These are phyloP conservation scores for Penicillium nucicola DNA, from an alignment of 495 filamentous ascomycete genomes.

Conservation along the genomic window DNA sequence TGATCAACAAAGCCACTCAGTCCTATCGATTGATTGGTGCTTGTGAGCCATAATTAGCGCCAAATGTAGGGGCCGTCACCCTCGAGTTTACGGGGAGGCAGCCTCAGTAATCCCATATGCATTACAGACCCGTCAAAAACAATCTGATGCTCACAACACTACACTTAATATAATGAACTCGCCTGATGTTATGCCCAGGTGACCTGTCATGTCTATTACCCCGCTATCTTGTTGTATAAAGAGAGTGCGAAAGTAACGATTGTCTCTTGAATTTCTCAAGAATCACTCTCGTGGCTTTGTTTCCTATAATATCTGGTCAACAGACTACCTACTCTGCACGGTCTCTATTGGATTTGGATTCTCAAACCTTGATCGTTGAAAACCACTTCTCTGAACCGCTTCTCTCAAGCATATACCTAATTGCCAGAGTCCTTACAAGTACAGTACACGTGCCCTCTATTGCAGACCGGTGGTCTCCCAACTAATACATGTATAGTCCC, in stretches of 20 bases:
- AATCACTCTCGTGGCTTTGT: not conserved
- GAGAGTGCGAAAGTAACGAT: conserved; percentile 1
- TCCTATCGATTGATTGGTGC: not conserved
- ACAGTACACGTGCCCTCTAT: conserved; percentile 1
- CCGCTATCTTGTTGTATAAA: not conserved
- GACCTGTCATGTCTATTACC: not conserved
- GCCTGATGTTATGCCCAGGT: not conserved
- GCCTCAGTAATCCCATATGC: no score
- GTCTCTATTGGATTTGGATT: not conserved
- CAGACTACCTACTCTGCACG: conserved; percentile 2
- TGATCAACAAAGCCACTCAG: conserved; percentile 1
- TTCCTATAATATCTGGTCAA: conserved; percentile 1
- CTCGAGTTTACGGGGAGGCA: not conserved
- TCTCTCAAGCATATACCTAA: not conserved
- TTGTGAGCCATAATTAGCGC: not conserved
- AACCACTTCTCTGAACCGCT: conserved; percentile 1
- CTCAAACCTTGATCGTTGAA: not conserved
- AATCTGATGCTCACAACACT: not conserved
- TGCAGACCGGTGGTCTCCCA: not conserved
- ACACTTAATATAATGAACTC: not conserved
- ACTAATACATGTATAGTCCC: conserved; percentile 4
- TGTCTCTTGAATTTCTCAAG: not conserved
- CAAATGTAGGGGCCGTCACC: conserved; percentile 1
- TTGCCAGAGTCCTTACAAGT: not conserved
- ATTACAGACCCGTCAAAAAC: not conserved